A percentile compares a stretch with the other conserved stretches of the same genome.
Evolutionary conservation across 2,329 filamentous ascomycete species (phyloP).

Genomic region (Karstenula rhodostoma): DNA sequence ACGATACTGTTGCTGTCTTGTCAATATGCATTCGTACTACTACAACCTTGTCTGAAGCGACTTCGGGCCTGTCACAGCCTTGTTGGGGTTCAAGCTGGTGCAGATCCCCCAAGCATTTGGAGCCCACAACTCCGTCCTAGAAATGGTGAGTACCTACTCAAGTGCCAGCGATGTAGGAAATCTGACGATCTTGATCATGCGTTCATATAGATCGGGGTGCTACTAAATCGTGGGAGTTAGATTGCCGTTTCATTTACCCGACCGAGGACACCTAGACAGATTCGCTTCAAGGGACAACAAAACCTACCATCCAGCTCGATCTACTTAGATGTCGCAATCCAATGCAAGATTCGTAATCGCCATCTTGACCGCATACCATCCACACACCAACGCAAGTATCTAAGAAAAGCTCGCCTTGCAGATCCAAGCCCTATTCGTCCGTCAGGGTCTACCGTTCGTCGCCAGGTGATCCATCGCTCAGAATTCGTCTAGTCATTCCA

Average conservation of each 20-base stretch:
- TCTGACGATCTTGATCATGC: too few relatives aligned
- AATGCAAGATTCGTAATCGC: conserved; percentile 8
- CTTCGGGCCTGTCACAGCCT: too few relatives aligned
- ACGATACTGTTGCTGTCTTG: too few relatives aligned
- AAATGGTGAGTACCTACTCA: too few relatives aligned
- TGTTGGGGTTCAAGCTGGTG: too few relatives aligned
- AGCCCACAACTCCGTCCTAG: too few relatives aligned
- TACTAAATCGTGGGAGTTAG: conserved; percentile 20
- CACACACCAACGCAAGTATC: background rate
- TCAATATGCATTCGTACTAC: too few relatives aligned
- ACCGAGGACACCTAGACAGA: conserved; percentile 33
- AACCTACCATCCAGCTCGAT: conserved; percentile 2
- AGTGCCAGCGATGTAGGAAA: too few relatives aligned
- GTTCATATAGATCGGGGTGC: conserved; percentile 9
- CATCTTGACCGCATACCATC: background rate
- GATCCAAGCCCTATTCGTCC: background rate
- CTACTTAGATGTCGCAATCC: conserved; percentile 8
- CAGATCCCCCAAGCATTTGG: too few relatives aligned
- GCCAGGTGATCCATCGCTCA: background rate
- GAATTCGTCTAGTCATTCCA: background rate
- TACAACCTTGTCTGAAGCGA: too few relatives aligned
- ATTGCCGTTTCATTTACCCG: conserved; percentile 34
- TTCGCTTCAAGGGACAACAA: conserved; percentile 11
- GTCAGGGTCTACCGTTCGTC: background rate
- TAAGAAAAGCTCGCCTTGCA: background rate